phyloP scores from a whole-genome alignment of 1,284 basidiomycete species.

The Puccinia coronata region DNA sequence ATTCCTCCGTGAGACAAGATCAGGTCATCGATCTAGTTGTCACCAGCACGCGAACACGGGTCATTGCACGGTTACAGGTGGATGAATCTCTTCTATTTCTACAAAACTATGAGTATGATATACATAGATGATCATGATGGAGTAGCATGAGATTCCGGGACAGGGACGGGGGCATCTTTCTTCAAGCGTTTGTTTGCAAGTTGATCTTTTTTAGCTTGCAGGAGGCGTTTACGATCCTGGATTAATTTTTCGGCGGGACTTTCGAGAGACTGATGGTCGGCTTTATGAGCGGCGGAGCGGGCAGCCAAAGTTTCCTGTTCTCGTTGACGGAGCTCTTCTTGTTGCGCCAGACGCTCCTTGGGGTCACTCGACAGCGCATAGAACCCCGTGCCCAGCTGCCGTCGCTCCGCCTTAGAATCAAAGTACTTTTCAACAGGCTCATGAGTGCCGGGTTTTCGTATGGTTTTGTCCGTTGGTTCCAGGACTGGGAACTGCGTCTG shows the following conservation, averaged over 20 bases:
- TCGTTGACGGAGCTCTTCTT: constrained; percentile 25
- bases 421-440: constrained; percentile 41
- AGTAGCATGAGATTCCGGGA: neutral
- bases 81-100: no score
- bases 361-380: constrained; percentile 30
- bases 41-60: no score
- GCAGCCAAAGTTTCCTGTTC: constrained; percentile 11
- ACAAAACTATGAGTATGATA: no score
- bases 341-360: constrained; percentile 15
- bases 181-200: constrained; percentile 26
- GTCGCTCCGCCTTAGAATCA: constrained; percentile 29
- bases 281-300: neutral
- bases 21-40: no score
- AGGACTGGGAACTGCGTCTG: constrained; percentile 32
- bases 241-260: neutral
- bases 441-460: no score
- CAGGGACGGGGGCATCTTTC: neutral
- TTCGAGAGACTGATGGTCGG: neutral
- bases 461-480: neutral
- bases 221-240: constrained; percentile 13
- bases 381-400: constrained; percentile 27
- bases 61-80: no score
- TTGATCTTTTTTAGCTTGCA: constrained; percentile 24
- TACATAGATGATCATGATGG: neutral
- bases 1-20: no score